phyloP scores from a whole-genome alignment of 441 rosid species.

The Monsonia emarginata region DNA sequence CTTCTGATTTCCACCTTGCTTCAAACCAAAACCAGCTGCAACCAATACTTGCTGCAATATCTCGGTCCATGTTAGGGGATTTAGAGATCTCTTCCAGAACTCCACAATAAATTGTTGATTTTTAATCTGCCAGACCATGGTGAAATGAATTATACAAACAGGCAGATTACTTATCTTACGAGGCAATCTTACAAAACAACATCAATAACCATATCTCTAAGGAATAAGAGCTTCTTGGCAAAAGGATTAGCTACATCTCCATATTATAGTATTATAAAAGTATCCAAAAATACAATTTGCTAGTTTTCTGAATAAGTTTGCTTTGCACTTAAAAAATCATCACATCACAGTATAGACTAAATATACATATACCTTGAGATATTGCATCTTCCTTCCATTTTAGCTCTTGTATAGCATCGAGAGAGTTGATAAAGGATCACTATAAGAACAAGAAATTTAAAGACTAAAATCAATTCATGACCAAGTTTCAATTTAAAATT shows the following conservation, averaged over 20 bases:
- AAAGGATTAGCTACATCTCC: not conserved
- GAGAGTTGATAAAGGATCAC: conserved; percentile 14
- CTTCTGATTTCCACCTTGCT: conserved; percentile 37
- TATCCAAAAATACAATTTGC: not conserved
- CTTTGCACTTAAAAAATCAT: no score
- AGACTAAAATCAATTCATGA: not conserved
- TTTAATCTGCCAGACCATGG: conserved; percentile 47
- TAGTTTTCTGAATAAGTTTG: not conserved
- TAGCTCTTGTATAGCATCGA: conserved; percentile 48
- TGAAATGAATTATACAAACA: not conserved
- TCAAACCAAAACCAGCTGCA: conserved; percentile 88
- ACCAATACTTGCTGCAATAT: conserved; percentile 66
- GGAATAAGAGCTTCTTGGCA: not conserved
- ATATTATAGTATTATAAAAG: not conserved
- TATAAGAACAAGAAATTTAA: conserved; percentile 3
- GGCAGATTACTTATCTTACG: not conserved
- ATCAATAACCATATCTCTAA: conserved; percentile 1
- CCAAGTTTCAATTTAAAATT: not conserved
- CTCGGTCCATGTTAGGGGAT: conserved; percentile 90
- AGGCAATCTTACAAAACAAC: not conserved
- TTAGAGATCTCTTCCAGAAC: conserved; percentile 71
- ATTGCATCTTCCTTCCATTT: conserved; percentile 85
- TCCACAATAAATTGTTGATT: conserved; percentile 48
- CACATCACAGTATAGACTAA: conserved; percentile 2
- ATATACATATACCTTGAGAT: conserved; percentile 34